Conservation (phyloP, 1,284 basidiomycete species). For the Tausonia pullulans region DNA sequence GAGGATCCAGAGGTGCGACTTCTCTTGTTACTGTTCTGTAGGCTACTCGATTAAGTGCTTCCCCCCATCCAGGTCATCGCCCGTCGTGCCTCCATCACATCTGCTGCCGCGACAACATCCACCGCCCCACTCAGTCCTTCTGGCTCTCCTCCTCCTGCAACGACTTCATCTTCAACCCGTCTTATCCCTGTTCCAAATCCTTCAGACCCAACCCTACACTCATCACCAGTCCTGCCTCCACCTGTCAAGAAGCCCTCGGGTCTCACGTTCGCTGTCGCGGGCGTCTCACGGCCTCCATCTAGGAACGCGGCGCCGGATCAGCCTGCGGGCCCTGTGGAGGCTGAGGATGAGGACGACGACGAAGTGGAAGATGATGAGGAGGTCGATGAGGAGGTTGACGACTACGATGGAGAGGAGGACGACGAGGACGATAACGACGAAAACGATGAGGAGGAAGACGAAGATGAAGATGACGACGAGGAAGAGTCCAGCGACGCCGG, state of each 20-base stretch:
- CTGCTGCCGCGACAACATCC: neutral
- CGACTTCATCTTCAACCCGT: too few species aligned
- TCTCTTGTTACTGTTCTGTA: neutral
- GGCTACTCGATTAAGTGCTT: too few species aligned
- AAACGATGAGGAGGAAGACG: neutral
- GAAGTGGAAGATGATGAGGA: too few species aligned
- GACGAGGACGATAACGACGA: too few species aligned
- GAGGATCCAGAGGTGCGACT: neutral
- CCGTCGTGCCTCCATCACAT: neutral
- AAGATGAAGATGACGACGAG: constrained; percentile 6
- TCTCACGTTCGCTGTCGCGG: constrained; percentile 9
- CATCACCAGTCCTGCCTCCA: too few species aligned
- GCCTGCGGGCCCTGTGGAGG: too few species aligned
- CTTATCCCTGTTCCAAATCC: too few species aligned
- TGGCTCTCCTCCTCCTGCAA: neutral
- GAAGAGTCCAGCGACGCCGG: constrained; percentile 3
- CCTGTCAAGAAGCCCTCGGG: neutral
- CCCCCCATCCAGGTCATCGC: neutral
- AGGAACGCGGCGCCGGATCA: too few species aligned
- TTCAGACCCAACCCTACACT: too few species aligned
- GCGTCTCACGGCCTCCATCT: neutral
- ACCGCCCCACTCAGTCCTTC: neutral
- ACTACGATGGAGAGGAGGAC: too few species aligned
- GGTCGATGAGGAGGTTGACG: too few species aligned
- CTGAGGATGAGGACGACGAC: neutral